Base-by-base conservation (phyloP, 768 basidiomycete genomes). In the Naganishia randhawae region DNA sequence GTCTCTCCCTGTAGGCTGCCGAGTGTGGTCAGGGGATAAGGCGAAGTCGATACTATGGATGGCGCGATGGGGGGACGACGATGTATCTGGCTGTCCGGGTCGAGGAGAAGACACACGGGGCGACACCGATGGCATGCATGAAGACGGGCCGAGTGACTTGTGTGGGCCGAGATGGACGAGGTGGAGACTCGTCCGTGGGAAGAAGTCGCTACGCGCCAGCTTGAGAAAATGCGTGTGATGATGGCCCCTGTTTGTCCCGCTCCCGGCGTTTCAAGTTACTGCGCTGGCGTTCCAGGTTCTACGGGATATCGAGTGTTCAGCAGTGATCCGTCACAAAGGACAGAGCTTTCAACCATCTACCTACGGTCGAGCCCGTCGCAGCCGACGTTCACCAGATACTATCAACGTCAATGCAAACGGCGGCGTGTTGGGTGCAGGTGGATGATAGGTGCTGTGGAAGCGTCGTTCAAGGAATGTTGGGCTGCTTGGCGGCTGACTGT, bases 61-160 rank as follows among this genome's bases (percentile, higher is more conserved):
- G 16, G 57, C 37, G 19, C n/a, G 57, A 41, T 41, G 57, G 1
- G 57, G 16, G n/a, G 5, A 37, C 29, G 35, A 25, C 22, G 37
- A 10, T n/a, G 22, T 25, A 4, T 39, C 32, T 5, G 16, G 37
- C 27, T 42, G 45, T 48, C n/a, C 45, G 45, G 45, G 45, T 48
- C 25, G 45, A 48, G 45, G 45, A n/a, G 45, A 48, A 22, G n/a
- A 22, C 19, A 42, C 22, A n/a, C 57, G 39, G 37, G 57, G 25
- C 29, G 57, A 22, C 17, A 39, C 22, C 25, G n/a, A 33, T 61
- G n/a, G 37, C 57, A 61, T 61, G 57, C 57, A 61, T 61, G 57
- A 61, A 61, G 57, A 41, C 16, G 57, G 33, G 27, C 37, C 22
- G 37, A 61, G 35, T 11, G n/a, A 10, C n/a, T 39, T 41, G 35